phyloP scores from a whole-genome alignment of 1,139 yeast genomes.

The Hemisphaericaspora xylofermentans region DNA sequence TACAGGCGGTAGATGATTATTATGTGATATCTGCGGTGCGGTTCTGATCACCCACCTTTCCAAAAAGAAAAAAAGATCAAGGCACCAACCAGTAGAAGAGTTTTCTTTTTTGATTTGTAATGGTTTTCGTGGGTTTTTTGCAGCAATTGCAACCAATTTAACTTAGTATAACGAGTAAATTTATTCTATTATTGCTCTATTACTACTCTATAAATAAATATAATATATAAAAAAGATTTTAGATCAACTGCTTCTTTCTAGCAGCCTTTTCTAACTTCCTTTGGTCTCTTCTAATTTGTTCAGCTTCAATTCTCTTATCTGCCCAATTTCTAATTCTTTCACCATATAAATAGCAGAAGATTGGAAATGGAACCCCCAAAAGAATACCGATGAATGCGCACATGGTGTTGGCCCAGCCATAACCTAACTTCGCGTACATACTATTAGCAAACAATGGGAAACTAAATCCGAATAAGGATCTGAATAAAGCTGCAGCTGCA shows the following conservation, averaged over 20 bases:
- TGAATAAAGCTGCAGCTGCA: slow-evolving; percentile 48
- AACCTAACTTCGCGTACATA: slow-evolving; percentile 40
- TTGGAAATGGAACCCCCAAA: slow-evolving; percentile 46
- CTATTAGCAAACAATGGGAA: slow-evolving; percentile 44
- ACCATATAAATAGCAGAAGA: slow-evolving; percentile 41
- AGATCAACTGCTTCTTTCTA: slow-evolving; percentile 7
- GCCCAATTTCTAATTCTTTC: slow-evolving; percentile 39
- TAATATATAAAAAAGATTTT: not conserved
- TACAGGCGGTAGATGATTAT: too few relatives aligned
- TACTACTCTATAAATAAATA: not conserved
- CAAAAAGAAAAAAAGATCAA: too few relatives aligned
- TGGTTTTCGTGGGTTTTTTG: too few relatives aligned
- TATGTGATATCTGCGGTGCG: too few relatives aligned
- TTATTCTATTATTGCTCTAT: not conserved
- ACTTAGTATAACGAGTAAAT: too few relatives aligned
- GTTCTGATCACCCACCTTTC: too few relatives aligned
- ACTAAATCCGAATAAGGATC: slow-evolving; percentile 43
- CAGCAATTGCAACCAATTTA: not conserved
- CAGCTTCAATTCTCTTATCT: slow-evolving; percentile 32
- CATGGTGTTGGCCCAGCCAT: slow-evolving; percentile 50
- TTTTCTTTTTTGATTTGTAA: too few relatives aligned
- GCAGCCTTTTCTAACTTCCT: slow-evolving; percentile 30
- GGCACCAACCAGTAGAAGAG: too few relatives aligned
- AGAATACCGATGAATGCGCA: slow-evolving; percentile 40
- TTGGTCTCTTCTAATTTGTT: slow-evolving; percentile 34